Base-by-base conservation (phyloP, 441 rosid species). In the Syzygium syzygioides region DNA sequence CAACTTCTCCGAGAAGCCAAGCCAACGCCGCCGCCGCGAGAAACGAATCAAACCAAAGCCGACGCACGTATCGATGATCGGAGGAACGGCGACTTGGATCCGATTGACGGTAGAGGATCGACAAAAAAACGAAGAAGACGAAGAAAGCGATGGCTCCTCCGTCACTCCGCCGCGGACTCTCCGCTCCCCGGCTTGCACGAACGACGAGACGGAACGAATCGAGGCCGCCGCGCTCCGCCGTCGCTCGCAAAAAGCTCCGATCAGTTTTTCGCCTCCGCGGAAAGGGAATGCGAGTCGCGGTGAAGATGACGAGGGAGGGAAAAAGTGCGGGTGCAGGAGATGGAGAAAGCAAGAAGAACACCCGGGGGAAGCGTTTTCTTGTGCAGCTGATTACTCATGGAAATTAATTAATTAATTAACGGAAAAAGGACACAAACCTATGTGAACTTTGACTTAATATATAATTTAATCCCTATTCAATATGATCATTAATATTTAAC, bases 401-500 rank as follows among this genome's bases (percentile, higher is more conserved):
- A 45, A 45, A 45, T 45, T 45, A 45, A 45, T 45, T 45, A 45
- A 45, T 45, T 45, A 45, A 7, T 7, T 7, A 45, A 45, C 48
- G 10, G 48, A 7, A 45, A 7, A 45, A 45, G 7, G 48, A 45
- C 1, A 41, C 45, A 6, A 41, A 41, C 48, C 8, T 45, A 0
- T 1, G 0, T 45, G 48, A 45, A 7, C 2, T 45, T 45, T 45
- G 2, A 45, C 1, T 45, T 2, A 45, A 45, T 45, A 1, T 7
- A 45, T 7, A 45, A 45, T 45, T 45, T 45, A 0, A 7, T 45
- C 9, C 7, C 9, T 45, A 7, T 45, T 45, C 1, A 45, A 45
- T 45, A 1, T 45, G 1, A 45, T 45, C 1, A 0, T 7, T 45
- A 2, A 45, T 1, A 1, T 45, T 45, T 45, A 45, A 45, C 1